Conservation (phyloP, 768 basidiomycete genomes). For the Gymnopilus dilepis region DNA sequence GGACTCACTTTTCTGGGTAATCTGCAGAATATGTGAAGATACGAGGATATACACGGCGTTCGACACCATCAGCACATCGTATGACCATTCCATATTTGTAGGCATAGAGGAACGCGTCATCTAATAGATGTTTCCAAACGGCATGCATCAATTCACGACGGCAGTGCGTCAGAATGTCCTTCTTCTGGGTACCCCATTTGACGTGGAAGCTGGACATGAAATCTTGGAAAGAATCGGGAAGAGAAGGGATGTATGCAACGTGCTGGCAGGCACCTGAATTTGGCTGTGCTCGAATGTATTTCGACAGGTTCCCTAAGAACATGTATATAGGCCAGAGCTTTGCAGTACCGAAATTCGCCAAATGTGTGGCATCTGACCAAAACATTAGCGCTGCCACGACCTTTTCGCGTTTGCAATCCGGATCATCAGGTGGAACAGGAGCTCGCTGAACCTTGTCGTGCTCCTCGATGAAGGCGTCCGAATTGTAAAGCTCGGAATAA, state of each 20-base stretch:
- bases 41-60: conserved; percentile 35
- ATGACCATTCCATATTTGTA: conserved; percentile 39
- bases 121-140: conserved; percentile 31
- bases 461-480: conserved; percentile 35
- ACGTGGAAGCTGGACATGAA: conserved; percentile 29
- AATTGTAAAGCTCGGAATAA: conserved; percentile 36
- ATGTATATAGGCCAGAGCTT: conserved; percentile 40
- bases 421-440: conserved; percentile 26
- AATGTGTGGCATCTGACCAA: conserved; percentile 27
- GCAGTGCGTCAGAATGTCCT: conserved; percentile 36
- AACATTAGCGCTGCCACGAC: conserved; percentile 34
- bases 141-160: conserved; percentile 37
- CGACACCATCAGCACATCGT: conserved; percentile 34
- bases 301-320: conserved; percentile 43
- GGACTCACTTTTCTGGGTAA: conserved; percentile 50
- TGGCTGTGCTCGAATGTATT: conserved; percentile 40
- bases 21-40: conserved; percentile 43
- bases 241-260: conserved; percentile 46
- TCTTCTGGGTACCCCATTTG: conserved; percentile 18
- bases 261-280: conserved; percentile 38
- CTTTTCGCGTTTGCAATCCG: conserved; percentile 31
- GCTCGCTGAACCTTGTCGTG: conserved; percentile 34
- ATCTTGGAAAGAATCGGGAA: conserved; percentile 21
- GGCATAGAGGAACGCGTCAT: conserved; percentile 38
- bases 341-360: conserved; percentile 38